Base-by-base conservation (phyloP, 176 grass and related monocot genomes). In the Carex myosuroides region DNA sequence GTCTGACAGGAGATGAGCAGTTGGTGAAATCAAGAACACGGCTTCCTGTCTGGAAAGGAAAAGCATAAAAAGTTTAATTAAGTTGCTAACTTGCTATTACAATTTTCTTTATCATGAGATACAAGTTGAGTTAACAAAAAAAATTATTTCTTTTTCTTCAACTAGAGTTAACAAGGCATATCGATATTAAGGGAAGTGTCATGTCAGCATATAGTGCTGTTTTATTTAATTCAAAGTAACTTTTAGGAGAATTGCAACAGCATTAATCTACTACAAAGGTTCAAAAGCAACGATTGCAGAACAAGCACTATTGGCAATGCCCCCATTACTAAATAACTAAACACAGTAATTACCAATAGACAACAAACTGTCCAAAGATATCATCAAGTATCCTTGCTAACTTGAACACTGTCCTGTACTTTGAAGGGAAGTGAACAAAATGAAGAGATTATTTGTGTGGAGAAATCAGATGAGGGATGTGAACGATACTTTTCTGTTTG, bases 21-120 rank as follows among this genome's bases (percentile, higher is more conserved):
- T 88, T 92, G 5, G 87, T 92, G 69, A 97, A 97, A 88, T 97
- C 92, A 70, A 97, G 92, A 79, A 94, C 86, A 84, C 87, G 63
- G 1, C 62, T 87, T 85, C 91, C 94, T 1, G 84, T 85, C 94
- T 97, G 92, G 56, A 87, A 48, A 70, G 83, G 55, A 42, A 77
- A 77, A 29, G 46, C 22, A 56, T 29, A 30, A 76, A 55, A n/a
- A 37, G 4, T 16, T 30, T 2, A 53, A 4, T 55, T 29, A 55
- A 11, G 5, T 77, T 32, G 50, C 72, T 30, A 77, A 56, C 22
- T 77, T 37, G 35, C 42, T 53, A 76, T 37, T 22, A 70, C 37
- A 6, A 13, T 75, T 39, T 39, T 53, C 50, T 20, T 17, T 52
- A 75, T 35, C 20, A 42, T 53, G 70, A 44, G 44, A 6, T 52